Conservation (phyloP, 371 early-diverging fungal species). For the Rhizopus arrhizus region DNA sequence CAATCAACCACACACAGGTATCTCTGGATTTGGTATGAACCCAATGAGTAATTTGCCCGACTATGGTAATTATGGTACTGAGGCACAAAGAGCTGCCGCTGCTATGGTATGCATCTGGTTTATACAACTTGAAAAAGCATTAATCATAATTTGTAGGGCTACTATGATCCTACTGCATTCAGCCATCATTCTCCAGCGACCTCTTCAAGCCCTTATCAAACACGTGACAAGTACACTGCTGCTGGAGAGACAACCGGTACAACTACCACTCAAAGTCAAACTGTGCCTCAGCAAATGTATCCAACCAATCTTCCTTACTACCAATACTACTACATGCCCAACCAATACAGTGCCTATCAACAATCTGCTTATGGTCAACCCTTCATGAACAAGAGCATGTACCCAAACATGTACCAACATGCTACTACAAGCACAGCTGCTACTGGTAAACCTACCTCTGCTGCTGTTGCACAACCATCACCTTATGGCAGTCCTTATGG, state of each 20-base stretch:
- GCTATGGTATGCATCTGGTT: slow-evolving; percentile 47
- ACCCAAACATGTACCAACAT: slow-evolving; percentile 67
- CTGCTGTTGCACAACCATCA: slow-evolving; percentile 21
- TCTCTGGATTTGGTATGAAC: slow-evolving; percentile 71
- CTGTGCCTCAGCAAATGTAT: slow-evolving; percentile 40
- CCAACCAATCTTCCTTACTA: slow-evolving; percentile 61
- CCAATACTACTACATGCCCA: slow-evolving; percentile 76
- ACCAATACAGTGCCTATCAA: slow-evolving; percentile 73
- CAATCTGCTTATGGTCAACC: slow-evolving; percentile 81
- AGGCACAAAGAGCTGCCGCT: slow-evolving; percentile 47
- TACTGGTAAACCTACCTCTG: slow-evolving; percentile 19
- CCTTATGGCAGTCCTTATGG: slow-evolving; percentile 39
- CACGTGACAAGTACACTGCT: slow-evolving; percentile 33
- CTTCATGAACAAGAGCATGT: slow-evolving; percentile 83
- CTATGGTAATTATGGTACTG: slow-evolving; percentile 48
- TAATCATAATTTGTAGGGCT: slow-evolving; percentile 42
- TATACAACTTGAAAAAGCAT: slow-evolving; percentile 15
- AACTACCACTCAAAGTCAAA: slow-evolving; percentile 21
- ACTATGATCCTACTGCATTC: slow-evolving; percentile 58
- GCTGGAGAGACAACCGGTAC: slow-evolving; percentile 19
- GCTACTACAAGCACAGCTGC: slow-evolving; percentile 30
- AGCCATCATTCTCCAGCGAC: slow-evolving; percentile 42
- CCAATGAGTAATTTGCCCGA: slow-evolving; percentile 68
- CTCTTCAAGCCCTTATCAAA: slow-evolving; percentile 42
- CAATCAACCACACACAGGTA: slow-evolving; percentile 55